Conservation (phyloP, 2,329 filamentous ascomycete genomes). For the Fusarium ambrosium region DNA sequence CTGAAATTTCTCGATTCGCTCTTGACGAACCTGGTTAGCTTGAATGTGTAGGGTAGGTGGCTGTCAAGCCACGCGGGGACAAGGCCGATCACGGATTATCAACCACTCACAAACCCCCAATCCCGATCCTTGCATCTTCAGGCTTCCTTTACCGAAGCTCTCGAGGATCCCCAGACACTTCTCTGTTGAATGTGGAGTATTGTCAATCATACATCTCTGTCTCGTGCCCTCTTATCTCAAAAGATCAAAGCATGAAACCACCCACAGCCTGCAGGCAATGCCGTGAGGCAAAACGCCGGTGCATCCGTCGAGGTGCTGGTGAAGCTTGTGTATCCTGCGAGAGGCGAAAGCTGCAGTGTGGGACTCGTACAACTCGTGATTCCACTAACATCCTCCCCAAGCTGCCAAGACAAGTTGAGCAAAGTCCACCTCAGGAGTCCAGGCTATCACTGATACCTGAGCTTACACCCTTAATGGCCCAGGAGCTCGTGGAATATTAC, state of each 20-base stretch:
- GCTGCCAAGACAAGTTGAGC: background rate
- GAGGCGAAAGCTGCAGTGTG: background rate
- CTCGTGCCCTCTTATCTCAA: background rate
- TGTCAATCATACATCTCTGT: background rate
- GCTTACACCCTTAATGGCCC: background rate
- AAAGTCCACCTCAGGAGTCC: background rate
- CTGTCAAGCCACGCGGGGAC: background rate
- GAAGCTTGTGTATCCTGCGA: constrained; percentile 17
- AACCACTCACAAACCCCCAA: background rate
- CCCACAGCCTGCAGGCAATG: constrained; percentile 27
- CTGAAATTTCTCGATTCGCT: background rate
- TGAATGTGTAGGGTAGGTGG: background rate
- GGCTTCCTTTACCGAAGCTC: background rate
- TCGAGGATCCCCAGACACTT: background rate
- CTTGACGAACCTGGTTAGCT: background rate
- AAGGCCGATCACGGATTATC: background rate
- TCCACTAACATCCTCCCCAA: constrained; percentile 1
- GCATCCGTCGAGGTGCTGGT: constrained; percentile 9
- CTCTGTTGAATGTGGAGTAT: background rate
- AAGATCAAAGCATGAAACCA: constrained; percentile 9
- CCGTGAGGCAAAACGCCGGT: constrained; percentile 27
- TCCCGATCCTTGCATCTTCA: background rate
- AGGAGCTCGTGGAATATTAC: constrained; percentile 20
- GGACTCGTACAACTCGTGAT: background rate
- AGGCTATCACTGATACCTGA: background rate